Base-by-base conservation (phyloP, 257 asterid genomes). In the Nyctanthes arbortristis region DNA sequence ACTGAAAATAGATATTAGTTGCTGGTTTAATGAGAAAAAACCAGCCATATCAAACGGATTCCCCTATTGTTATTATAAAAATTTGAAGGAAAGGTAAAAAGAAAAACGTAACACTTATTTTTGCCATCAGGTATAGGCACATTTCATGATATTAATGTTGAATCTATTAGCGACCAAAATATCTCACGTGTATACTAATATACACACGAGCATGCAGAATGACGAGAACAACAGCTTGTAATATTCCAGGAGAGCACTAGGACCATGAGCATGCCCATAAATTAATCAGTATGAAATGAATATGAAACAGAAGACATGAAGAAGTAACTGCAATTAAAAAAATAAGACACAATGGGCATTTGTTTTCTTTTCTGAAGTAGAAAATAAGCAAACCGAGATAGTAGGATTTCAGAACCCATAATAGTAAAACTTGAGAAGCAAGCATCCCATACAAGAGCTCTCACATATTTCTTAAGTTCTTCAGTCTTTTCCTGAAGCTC, bases 401-500 rank as follows among this genome's bases (percentile, higher is more conserved):
- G 49, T 49, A 18, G 2, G 13, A 49, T 18, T 36, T 4, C 10
- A 13, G 43, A 36, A 36, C 13, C 16, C 43, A 36, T 36, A 36
- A 7, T 10, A 40, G 16, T 6, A 27, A n/a, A 32, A 65, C 34
- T 47, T 40, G 49, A 28, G 59, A 6, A 40, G 18, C 49, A 62
- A 68, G 56, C 71, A 49, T 63, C 69, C 61, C 60, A 57, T 47
- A 70, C 30, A 75, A 54, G 69, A 71, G 78, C 69, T 81, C 96
- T 81, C 80, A 93, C 98, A 82, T 79, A 78, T 81, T 76, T 87
- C 76, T 76, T 88, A 78, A 94, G 83, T 79, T 94, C 95, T 72
- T 79, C 81, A 57, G 74, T 80, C 77, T 73, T 89, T 75, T 81
- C 85, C 82, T 86, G 86, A 69, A 91, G 96, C 75, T 89, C 97